phyloP scores from a whole-genome alignment of 805 yeast species.

The Kazachstania psychrophila region DNA sequence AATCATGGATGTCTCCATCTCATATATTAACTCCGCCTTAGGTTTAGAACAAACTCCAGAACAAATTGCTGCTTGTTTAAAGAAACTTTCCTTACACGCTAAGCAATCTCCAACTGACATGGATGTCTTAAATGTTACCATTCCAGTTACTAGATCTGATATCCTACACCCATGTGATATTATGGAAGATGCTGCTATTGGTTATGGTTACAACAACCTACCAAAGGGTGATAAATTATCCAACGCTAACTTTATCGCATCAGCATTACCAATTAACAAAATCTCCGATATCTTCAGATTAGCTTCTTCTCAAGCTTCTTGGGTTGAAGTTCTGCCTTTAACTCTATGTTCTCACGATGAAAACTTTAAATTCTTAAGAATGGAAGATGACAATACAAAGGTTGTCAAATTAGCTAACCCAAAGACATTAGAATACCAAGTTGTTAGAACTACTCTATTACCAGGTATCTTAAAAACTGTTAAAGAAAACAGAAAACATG shows the following conservation, averaged over 20 bases:
- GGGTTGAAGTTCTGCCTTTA: constrained; percentile 92
- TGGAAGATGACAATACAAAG: constrained; percentile 57
- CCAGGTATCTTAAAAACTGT: constrained; percentile 95
- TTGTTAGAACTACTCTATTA: constrained; percentile 86
- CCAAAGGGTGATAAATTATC: constrained; percentile 70
- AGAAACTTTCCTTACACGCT: constrained; percentile 75
- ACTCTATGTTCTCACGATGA: constrained; percentile 95
- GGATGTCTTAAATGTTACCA: constrained; percentile 47
- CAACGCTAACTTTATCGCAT: constrained; percentile 67
- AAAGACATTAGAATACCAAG: constrained; percentile 93
- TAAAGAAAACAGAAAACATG: constrained; percentile 90
- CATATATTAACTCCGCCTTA: constrained; percentile 84
- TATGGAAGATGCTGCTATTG: constrained; percentile 97
- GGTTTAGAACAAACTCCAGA: constrained; percentile 68
- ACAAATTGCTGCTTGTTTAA: constrained; percentile 58
- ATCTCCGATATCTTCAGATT: constrained; percentile 81
- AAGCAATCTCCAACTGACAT: constrained; percentile 35
- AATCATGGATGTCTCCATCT: constrained; percentile 60
- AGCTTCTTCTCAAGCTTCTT: constrained; percentile 90
- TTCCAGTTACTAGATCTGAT: constrained; percentile 95
- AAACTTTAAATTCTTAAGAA: constrained; percentile 79
- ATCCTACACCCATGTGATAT: constrained; percentile 94
- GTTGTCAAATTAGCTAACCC: constrained; percentile 94
- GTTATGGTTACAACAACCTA: constrained; percentile 87
- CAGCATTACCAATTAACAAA: constrained; percentile 85